Evolutionary conservation across 192 early-diverging fungal species (phyloP).

Genomic region (Tieghemiomyces parasiticus): DNA sequence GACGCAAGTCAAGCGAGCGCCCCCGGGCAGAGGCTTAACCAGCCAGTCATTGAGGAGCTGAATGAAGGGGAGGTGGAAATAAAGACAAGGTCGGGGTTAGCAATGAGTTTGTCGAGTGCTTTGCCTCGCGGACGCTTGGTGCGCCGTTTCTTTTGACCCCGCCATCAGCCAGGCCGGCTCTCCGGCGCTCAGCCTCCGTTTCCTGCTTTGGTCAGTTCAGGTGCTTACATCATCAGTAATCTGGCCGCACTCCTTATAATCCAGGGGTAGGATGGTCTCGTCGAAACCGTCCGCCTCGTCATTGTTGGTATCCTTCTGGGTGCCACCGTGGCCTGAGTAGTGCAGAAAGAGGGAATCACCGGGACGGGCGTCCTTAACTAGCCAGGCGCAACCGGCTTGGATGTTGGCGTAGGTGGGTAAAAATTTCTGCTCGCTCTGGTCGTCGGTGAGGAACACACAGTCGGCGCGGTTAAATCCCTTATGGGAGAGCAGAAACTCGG

Average conservation of each 20-base stretch:
- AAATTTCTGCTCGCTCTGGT: slow-evolving; percentile 27
- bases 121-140: too few relatives aligned
- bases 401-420: slow-evolving; percentile 39
- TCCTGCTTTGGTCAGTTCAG: too few relatives aligned
- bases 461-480: slow-evolving; percentile 40
- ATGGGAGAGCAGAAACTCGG: slow-evolving; percentile 32
- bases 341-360: slow-evolving; percentile 67
- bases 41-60: slow-evolving; percentile 45
- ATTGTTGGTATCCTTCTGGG: slow-evolving; percentile 20
- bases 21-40: slow-evolving; percentile 44
- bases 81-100: too few relatives aligned
- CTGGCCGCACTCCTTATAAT: slow-evolving; percentile 49
- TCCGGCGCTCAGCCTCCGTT: too few relatives aligned
- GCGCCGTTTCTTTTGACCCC: too few relatives aligned
- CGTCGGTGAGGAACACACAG: slow-evolving; percentile 53
- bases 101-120: too few relatives aligned
- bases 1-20: slow-evolving; percentile 52
- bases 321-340: slow-evolving; percentile 58
- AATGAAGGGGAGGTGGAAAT: too few relatives aligned
- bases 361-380: slow-evolving; percentile 45
- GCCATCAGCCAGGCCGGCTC: too few relatives aligned
- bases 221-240: slow-evolving; percentile 58
- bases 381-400: slow-evolving; percentile 44
- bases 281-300: slow-evolving; percentile 37
- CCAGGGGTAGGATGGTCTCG: slow-evolving; percentile 60